Base-by-base conservation (phyloP, 768 basidiomycete species). In the Cystofilobasidium ferigula region DNA sequence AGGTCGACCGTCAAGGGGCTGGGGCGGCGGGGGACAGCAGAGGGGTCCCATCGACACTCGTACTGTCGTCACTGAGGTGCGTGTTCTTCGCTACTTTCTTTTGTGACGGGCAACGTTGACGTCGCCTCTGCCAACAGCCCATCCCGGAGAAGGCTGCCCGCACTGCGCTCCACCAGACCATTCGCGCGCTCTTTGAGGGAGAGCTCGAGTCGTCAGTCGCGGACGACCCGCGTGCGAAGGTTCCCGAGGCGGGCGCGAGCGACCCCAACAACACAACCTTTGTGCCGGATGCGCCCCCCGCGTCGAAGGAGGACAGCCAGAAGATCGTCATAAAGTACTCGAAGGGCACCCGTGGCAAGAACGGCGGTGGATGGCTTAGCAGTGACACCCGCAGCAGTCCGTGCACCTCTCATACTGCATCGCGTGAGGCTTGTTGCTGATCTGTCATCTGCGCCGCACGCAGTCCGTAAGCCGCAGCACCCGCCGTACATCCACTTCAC, bases 401-500 rank as follows among this genome's bases (percentile, higher is more conserved):
- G 61, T 48, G 42, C n/a, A n/a, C n/a, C n/a, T 9, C 47, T 35
- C 22, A 40, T 14, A 40, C 35, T 30, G 28, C 28, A 9, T 63
- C 30, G 13, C 18, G 26, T 47, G 13, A 24, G 36, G 12, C 43
- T 24, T 22, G 13, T 28, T 28, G 7, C 32, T 40, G 36, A 53
- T 14, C 10, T 38, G 16, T 54, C 22, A 36, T 9, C 26, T 42
- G 18, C 34, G 16, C 9, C 40, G 3, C 38, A 47, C 12, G 40
- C 58, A 70, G 42, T 62, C 48, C 58, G 67, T 63, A 28, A 57
- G 63, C 47, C 71, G 69, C 51, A 54, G 26, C 71, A 73, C 3
- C 78, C 77, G 0, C 87, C 86, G 0, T 99, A 88, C 73, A 90
- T 98, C 69, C 92, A 97, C 73, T 95, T 98, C 75, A 95, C 89